A percentile compares a stretch with the other conserved stretches of the same genome.
Conservation (phyloP, 805 yeast species). For the Wilhelminamyces savonicus region DNA sequence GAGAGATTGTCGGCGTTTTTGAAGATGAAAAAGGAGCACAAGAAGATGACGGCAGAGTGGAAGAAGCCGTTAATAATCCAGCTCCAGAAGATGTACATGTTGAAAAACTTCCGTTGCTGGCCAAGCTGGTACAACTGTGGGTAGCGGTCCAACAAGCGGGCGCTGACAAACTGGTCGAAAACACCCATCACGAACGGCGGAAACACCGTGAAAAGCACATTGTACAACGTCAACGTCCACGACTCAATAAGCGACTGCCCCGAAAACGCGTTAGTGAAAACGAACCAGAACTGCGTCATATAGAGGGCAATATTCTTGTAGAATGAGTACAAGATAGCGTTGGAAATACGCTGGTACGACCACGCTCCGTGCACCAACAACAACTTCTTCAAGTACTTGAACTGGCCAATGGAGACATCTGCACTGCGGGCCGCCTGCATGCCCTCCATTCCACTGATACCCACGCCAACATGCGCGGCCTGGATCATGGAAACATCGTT, state of each 20-base stretch:
- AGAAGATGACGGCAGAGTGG: conserved; percentile 81
- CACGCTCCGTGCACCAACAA: conserved; percentile 94
- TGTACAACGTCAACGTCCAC: conserved; percentile 95
- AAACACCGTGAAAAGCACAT: conserved; percentile 86
- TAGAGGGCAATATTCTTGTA: conserved; percentile 93
- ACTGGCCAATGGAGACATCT: conserved; percentile 94
- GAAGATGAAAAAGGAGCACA: conserved; percentile 66
- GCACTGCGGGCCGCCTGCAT: conserved; percentile 99
- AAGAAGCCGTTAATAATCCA: conserved; percentile 95
- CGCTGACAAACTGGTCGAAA: conserved; percentile 92
- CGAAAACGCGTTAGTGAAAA: conserved; percentile 83
- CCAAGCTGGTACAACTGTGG: conserved; percentile 92
- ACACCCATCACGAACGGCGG: conserved; percentile 97
- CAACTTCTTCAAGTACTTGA: conserved; percentile 75
- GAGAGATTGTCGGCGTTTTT: conserved; percentile 58
- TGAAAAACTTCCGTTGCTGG: conserved; percentile 81
- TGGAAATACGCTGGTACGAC: conserved; percentile 93
- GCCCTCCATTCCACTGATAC: conserved; percentile 99
- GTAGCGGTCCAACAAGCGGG: conserved; percentile 81
- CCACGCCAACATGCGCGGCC: conserved; percentile 99
- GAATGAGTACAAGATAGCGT: conserved; percentile 89
- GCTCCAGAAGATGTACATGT: conserved; percentile 90
- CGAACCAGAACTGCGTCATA: conserved; percentile 98
- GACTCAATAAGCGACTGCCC: conserved; percentile 97
- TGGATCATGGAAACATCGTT: conserved; percentile 99